Evolutionary conservation across 2,329 filamentous ascomycete species (phyloP).

Genomic region (Penicillium hesseltinei): DNA sequence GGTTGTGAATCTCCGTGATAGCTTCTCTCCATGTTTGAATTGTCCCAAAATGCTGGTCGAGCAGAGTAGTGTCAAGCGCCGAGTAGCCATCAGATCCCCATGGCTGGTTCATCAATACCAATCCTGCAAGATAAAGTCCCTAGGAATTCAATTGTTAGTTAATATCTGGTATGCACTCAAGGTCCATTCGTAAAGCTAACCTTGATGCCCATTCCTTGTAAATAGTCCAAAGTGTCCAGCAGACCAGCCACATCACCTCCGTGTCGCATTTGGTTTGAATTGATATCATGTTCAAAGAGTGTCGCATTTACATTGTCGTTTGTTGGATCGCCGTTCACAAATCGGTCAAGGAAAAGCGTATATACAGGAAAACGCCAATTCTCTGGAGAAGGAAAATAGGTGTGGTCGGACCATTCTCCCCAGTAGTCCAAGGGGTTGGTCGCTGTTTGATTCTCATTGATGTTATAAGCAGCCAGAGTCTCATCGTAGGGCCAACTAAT

Average conservation of each 20-base stretch:
- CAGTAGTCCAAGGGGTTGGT: slow-evolving; percentile 57
- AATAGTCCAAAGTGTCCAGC: slow-evolving; percentile 61
- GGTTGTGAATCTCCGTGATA: slow-evolving; percentile 59
- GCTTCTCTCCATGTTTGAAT: slow-evolving; percentile 58
- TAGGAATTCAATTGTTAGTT: slow-evolving; percentile 26
- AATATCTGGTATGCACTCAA: no score
- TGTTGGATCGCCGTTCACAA: slow-evolving; percentile 62
- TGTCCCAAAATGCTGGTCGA: slow-evolving; percentile 62
- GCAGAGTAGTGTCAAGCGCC: slow-evolving; percentile 60
- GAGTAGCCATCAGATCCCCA: slow-evolving; percentile 63
- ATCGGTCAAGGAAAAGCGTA: slow-evolving; percentile 62
- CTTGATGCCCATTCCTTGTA: slow-evolving; percentile 64
- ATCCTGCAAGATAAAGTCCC: slow-evolving; percentile 63
- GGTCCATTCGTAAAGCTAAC: slow-evolving; percentile 29
- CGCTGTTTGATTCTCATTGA: slow-evolving; percentile 61
- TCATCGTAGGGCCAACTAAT: slow-evolving; percentile 50
- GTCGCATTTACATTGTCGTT: slow-evolving; percentile 65
- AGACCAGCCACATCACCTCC: slow-evolving; percentile 61
- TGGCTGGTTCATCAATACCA: slow-evolving; percentile 62
- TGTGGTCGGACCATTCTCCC: slow-evolving; percentile 55
- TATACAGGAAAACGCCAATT: slow-evolving; percentile 68
- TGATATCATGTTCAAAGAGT: slow-evolving; percentile 59
- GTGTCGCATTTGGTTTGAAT: slow-evolving; percentile 62
- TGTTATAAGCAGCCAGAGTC: slow-evolving; percentile 54
- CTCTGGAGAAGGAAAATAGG: slow-evolving; percentile 54